Base-by-base conservation (phyloP, 2,329 filamentous ascomycete genomes). In the Xylariaceae sp. region DNA sequence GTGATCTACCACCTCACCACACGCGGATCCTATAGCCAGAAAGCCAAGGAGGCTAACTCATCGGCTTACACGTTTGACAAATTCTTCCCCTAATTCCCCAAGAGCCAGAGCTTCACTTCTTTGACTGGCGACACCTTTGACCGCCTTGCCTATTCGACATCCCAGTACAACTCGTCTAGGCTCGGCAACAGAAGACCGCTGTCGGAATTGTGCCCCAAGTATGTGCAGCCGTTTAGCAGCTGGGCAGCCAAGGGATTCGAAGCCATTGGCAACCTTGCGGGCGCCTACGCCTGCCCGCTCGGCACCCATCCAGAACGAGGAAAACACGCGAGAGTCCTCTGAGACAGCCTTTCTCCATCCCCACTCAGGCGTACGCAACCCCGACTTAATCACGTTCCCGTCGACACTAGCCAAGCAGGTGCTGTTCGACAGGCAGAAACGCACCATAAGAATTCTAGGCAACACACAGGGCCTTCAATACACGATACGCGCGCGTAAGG, bases 351-450 rank as follows among this genome's bases (percentile, higher is more conserved):
- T 57, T 45, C 29, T 61, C 7, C 32, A 47, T 20, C 53, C 51
- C 3, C 40, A 40, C 7, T 12, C 45, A 16, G 53, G 41, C 7
- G 43, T 44, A 7, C 44, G 37, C 14, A 32, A 53, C 55, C 48
- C 26, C 43, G 51, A 55, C 40, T 43, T 53, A 12, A 54, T 47
- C 44, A 48, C 40, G 16, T 58, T 52, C 32, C n/a, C 41, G 0
- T 48, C 44, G 3, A 79, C 78, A 0, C 66, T 76, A 3, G 80
- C 76, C 2, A 75, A 77, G 60, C 74, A 71, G 42, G 73, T 84
- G 1, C 20, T 80, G 0, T 83, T 81, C 44, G 63, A 77, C 48
- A 40, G 40, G 0, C 59, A 71, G 0, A 75, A 73, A n/a, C 75
- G 67, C 45, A 70, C 71, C 0, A 69, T 60, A 1, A 68, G 68